A percentile compares a stretch with the other conserved stretches of the same genome.
phyloP scores from a whole-genome alignment of 2,329 filamentous ascomycete genomes.

The Colletotrichum brevisporum region DNA sequence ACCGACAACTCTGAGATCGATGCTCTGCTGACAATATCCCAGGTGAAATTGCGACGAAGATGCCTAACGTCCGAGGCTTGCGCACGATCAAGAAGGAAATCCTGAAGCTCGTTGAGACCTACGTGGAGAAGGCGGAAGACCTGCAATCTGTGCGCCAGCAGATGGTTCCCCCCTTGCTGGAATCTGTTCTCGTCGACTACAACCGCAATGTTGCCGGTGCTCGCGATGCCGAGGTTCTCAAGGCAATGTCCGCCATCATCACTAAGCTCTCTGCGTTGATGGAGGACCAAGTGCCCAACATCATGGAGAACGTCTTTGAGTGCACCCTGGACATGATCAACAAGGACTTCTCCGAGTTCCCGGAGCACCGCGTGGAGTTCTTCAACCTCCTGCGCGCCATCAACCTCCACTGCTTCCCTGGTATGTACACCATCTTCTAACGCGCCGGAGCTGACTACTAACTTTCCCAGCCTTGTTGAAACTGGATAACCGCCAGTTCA shows the following conservation, averaged over 20 bases:
- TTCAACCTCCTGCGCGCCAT: slow-evolving; percentile 97
- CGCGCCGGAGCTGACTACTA: slow-evolving; percentile 26
- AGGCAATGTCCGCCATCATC: slow-evolving; percentile 98
- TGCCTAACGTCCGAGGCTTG: slow-evolving; percentile 94
- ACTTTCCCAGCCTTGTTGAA: slow-evolving; percentile 80
- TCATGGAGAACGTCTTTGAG: slow-evolving; percentile 99
- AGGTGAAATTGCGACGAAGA: slow-evolving; percentile 96
- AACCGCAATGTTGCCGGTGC: slow-evolving; percentile 97
- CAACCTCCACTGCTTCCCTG: slow-evolving; percentile 97
- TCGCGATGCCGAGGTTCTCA: slow-evolving; percentile 94
- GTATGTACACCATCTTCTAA: slow-evolving; percentile 50
- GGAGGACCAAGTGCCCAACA: slow-evolving; percentile 97
- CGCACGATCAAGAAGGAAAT: slow-evolving; percentile 99
- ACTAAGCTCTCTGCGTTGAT: slow-evolving; percentile 95
- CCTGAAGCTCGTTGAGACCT: slow-evolving; percentile 96
- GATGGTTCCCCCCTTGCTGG: slow-evolving; percentile 95
- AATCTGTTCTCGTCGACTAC: slow-evolving; percentile 95
- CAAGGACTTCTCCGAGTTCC: slow-evolving; percentile 99
- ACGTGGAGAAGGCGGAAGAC: slow-evolving; percentile 98
- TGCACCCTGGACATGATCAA: slow-evolving; percentile 99
- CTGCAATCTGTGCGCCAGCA: slow-evolving; percentile 92
- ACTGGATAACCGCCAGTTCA: slow-evolving; percentile 96
- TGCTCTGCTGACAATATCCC: slow-evolving; percentile 1
- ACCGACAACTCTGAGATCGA: not conserved
- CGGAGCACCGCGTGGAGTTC: slow-evolving; percentile 98